Evolutionary conservation across 257 asterid genomes (phyloP), one percentile per base, ranked within the genome.

Genomic region (Solanum bukasovii): DNA sequence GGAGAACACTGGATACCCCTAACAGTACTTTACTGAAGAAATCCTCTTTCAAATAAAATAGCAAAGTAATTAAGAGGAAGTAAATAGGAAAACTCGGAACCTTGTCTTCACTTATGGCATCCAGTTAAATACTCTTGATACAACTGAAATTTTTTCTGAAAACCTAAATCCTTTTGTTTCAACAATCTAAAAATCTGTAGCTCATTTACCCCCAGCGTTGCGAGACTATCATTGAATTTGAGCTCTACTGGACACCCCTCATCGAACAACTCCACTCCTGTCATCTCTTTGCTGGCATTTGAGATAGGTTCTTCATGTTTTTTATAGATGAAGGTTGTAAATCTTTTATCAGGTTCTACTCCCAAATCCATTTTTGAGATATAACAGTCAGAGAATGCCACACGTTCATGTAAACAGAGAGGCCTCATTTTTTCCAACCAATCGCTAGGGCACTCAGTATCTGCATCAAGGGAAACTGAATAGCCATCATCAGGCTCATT

Each of bases 391-490:
- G 84, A 40, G 59, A 92, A 89, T 1, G 93, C 89, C 10, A 88
- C 89, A 12, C 93, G 95, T 83, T 89, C 88, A 86, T 96, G 94
- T 70, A 71, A 89, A 38, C 90, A 87, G 78, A 93, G 87, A 85
- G 67, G 67, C 72, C 87, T 88, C 23, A 67, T 20, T 35, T 91
- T 90, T 88, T 74, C 89, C 61, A 78, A 71, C 75, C 13, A 77
- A 34, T 49, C 61, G 73, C 74, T 86, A 40, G 87, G 86, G 78
- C 88, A 82, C 33, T 92, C 95, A 29, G 87, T 88, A 88, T 93
- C 96, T 90, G 92, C 95, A 29, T 92, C 94, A 44, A 95, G 96
- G 82, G 96, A 93, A 88, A 95, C 91, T 56, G 71, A 84, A 87
- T 89, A 87, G 44, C 59, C 93, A 70, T 89, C 91, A 77, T 40